These are phyloP conservation scores for Eucalyptus dawsonii DNA, from an alignment of 345 rosid genomes.

Conservation along the genomic window DNA sequence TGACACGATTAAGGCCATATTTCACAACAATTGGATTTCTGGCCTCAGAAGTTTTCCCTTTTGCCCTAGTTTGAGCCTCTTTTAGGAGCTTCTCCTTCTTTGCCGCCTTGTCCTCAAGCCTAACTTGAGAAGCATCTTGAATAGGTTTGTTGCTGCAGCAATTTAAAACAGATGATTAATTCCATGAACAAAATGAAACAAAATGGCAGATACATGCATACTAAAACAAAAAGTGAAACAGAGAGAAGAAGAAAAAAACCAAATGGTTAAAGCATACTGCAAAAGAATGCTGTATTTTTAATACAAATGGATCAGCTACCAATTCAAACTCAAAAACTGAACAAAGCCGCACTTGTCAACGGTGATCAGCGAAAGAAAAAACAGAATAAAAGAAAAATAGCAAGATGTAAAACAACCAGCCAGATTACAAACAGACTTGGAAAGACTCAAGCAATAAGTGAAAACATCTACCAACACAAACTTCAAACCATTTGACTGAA, in stretches of 20 bases:
- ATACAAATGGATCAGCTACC: not conserved
- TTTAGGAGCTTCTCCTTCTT: conserved; percentile 46
- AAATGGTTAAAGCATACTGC: not conserved
- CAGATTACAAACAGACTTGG: not conserved
- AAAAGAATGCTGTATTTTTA: not conserved
- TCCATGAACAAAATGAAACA: not conserved
- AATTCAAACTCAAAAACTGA: not conserved
- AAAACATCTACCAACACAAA: not conserved
- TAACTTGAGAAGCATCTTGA: conserved; percentile 51
- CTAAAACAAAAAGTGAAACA: not conserved
- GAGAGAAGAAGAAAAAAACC: not conserved
- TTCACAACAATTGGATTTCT: conserved; percentile 62
- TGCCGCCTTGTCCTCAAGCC: conserved; percentile 48
- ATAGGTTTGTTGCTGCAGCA: conserved; percentile 31
- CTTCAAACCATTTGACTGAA: not conserved
- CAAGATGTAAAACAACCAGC: not conserved
- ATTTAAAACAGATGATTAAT: not conserved
- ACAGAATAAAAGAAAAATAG: not conserved
- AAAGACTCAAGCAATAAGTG: not conserved
- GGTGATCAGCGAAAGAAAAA: not conserved
- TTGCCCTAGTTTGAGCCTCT: conserved; percentile 48
- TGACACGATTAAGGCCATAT: conserved; percentile 53
- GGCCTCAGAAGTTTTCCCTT: conserved; percentile 20
- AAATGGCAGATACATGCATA: not conserved
- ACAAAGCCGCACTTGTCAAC: not conserved